Evolutionary conservation across 352 stramenopile species (phyloP).

Genomic region (Globisporangium emineosum): DNA sequence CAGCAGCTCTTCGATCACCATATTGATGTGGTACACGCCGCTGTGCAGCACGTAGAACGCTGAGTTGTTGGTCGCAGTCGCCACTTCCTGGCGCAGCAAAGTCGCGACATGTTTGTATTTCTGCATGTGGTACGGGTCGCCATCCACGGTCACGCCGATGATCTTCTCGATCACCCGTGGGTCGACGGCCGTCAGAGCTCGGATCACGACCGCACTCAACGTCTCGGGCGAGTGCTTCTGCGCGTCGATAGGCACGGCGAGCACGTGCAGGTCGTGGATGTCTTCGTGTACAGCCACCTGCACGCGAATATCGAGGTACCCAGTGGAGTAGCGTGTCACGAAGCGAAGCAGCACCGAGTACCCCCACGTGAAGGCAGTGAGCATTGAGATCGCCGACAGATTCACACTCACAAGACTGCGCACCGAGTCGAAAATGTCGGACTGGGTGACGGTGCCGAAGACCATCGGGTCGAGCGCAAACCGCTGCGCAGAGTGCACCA

Average conservation of each 20-base stretch:
- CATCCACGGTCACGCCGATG: constrained; percentile 43
- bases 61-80: constrained; percentile 21
- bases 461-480: constrained; percentile 22
- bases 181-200: constrained; percentile 31
- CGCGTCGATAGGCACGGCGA: constrained; percentile 33
- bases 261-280: constrained; percentile 43
- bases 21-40: constrained; percentile 36
- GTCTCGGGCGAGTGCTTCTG: constrained; percentile 32
- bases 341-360: constrained; percentile 44
- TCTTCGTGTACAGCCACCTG: constrained; percentile 41
- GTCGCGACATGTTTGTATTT: constrained; percentile 28
- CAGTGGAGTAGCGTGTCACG: constrained; percentile 28
- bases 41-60: constrained; percentile 45
- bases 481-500: constrained; percentile 34
- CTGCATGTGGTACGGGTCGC: constrained; percentile 46
- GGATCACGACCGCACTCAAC: constrained; percentile 22
- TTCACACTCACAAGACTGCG: constrained; percentile 38
- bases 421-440: constrained; percentile 26
- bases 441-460: constrained; percentile 17
- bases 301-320: constrained; percentile 40
- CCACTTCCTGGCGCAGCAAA: constrained; percentile 26
- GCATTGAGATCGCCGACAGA: constrained; percentile 30
- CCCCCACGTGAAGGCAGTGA: constrained; percentile 36
- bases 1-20: constrained; percentile 43
- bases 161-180: constrained; percentile 36